Conservation (phyloP, 768 basidiomycete species). For the Termitomyces heimii region DNA sequence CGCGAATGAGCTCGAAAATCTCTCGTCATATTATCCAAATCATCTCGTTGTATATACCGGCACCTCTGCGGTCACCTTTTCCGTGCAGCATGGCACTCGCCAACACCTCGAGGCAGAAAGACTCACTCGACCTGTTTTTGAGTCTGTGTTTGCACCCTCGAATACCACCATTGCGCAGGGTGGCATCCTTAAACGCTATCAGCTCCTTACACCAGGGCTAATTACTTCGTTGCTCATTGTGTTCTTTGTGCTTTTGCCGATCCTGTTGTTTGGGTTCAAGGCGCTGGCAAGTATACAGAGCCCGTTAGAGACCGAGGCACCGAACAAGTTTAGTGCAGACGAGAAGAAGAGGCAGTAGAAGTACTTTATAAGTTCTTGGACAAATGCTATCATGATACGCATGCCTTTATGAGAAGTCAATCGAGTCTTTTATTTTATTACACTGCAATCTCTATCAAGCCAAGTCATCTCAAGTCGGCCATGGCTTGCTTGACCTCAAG, state of each 20-base stretch:
- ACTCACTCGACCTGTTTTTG: background rate
- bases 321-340: constrained; percentile 60
- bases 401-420: too few species aligned
- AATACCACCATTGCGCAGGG: constrained; percentile 37
- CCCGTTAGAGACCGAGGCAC: constrained; percentile 53
- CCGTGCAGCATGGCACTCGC: constrained; percentile 20
- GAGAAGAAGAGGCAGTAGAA: constrained; percentile 74
- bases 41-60: constrained; percentile 67
- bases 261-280: constrained; percentile 55
- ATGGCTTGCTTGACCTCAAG: constrained; percentile 71
- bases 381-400: background rate
- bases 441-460: too few species aligned
- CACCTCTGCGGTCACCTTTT: constrained; percentile 22
- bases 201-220: constrained; percentile 71
- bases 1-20: constrained; percentile 39
- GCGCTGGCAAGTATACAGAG: constrained; percentile 73
- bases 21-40: constrained; percentile 46
- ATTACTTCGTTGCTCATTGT: constrained; percentile 59
- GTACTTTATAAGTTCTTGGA: background rate
- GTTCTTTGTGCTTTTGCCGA: constrained; percentile 64
- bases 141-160: constrained; percentile 6
- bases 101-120: constrained; percentile 8
- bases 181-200: constrained; percentile 69
- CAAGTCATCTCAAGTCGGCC: constrained; percentile 32
- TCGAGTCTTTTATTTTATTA: too few species aligned